Conservation (phyloP, 805 yeast genomes). For the Myxozyma nipponensis region DNA sequence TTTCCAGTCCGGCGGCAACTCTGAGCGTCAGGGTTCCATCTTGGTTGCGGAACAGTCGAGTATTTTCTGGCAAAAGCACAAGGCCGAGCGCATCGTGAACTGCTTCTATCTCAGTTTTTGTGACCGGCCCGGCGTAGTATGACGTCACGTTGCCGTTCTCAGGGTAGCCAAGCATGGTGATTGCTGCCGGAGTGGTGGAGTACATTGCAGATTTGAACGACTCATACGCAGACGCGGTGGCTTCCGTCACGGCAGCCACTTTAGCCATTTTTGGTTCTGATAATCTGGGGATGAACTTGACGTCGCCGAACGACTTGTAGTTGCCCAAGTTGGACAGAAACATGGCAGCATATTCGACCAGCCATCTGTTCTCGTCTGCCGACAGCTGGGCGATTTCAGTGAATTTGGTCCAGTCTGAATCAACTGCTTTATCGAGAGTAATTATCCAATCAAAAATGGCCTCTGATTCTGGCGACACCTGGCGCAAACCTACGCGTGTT, state of each 20-base stretch:
- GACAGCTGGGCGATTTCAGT: slow-evolving; percentile 36
- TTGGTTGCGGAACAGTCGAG: slow-evolving; percentile 59
- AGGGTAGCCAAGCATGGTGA: slow-evolving; percentile 69
- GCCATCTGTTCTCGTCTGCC: slow-evolving; percentile 42
- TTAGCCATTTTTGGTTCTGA: slow-evolving; percentile 46
- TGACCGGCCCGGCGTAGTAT: slow-evolving; percentile 58
- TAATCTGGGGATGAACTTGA: slow-evolving; percentile 73
- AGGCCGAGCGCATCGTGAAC: slow-evolving; percentile 64
- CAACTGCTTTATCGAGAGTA: slow-evolving; percentile 49
- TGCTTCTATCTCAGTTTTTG: slow-evolving; percentile 60
- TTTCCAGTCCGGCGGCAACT: slow-evolving; percentile 57
- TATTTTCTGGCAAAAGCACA: slow-evolving; percentile 70
- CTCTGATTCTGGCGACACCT: slow-evolving; percentile 81
- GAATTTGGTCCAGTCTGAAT: slow-evolving; percentile 49
- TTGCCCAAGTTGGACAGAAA: slow-evolving; percentile 62
- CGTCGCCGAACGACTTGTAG: slow-evolving; percentile 87
- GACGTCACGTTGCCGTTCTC: slow-evolving; percentile 70
- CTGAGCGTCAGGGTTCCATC: slow-evolving; percentile 50
- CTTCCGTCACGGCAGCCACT: slow-evolving; percentile 42
- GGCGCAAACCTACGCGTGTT: slow-evolving; percentile 70
- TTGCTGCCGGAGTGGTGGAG: slow-evolving; percentile 45
- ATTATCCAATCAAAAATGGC: slow-evolving; percentile 66
- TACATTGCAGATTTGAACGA: slow-evolving; percentile 45
- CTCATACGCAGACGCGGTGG: slow-evolving; percentile 37
- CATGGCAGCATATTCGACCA: slow-evolving; percentile 60